Conservation (phyloP, 1,284 basidiomycete species). For the Microbotryum saponariae region DNA sequence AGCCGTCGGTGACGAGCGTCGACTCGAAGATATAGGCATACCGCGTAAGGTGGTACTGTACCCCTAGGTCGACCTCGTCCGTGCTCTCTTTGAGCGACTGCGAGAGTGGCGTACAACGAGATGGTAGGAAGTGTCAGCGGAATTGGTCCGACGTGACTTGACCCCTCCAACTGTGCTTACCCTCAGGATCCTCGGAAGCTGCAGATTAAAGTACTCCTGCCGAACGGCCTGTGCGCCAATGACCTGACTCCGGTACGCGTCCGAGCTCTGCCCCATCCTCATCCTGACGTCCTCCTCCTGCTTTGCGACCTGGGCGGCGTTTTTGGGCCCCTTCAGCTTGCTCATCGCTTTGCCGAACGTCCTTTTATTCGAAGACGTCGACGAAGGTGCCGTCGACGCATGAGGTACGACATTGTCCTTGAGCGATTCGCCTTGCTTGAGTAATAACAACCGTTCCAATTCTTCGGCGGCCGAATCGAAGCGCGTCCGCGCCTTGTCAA, state of each 20-base stretch:
- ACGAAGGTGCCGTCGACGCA: conserved; percentile 25
- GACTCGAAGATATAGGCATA: conserved; percentile 93
- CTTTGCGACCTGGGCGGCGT: conserved; percentile 78
- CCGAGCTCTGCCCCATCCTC: conserved; percentile 75
- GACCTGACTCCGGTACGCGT: conserved; percentile 85
- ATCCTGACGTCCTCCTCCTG: conserved; percentile 90
- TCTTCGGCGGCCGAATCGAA: conserved; percentile 90
- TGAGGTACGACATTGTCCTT: conserved; percentile 56
- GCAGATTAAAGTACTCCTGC: conserved; percentile 96
- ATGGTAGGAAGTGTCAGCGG: neutral
- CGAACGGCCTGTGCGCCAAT: conserved; percentile 78
- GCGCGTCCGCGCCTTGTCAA: conserved; percentile 81
- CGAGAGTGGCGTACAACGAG: neutral
- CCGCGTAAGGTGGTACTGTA: conserved; percentile 89
- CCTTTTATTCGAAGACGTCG: conserved; percentile 58
- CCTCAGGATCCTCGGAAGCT: conserved; percentile 83
- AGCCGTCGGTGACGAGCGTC: conserved; percentile 78
- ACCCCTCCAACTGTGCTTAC: conserved; percentile 48
- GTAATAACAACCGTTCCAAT: conserved; percentile 80
- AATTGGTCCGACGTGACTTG: conserved; percentile 1
- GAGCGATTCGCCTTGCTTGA: conserved; percentile 86
- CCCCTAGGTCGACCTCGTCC: conserved; percentile 92
- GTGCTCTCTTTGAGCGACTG: conserved; percentile 91
- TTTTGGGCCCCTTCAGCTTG: conserved; percentile 83
- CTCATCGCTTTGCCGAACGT: conserved; percentile 71